Base-by-base conservation (phyloP, 352 stramenopile species). In the Globisporangium ultimum region DNA sequence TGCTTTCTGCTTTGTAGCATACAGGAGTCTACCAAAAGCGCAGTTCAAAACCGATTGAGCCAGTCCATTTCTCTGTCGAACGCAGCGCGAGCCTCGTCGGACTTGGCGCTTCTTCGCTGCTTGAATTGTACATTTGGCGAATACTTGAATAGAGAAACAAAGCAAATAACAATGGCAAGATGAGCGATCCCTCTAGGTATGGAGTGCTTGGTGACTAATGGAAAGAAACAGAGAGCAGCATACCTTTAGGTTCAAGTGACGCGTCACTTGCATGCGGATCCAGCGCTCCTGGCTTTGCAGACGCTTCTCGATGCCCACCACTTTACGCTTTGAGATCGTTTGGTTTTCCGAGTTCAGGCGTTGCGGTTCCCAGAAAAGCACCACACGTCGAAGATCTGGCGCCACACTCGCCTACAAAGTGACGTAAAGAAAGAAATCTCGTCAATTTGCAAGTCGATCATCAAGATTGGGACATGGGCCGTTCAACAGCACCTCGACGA, bases 11-110 rank as follows among this genome's bases (percentile, higher is more conserved):
- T 36, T 36, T 36, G 28, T 36, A 1, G 28, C 28, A 36, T 10
- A 5, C 28, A 36, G 3, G 28, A 36, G 28, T 6, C 28, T 36
- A 5, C 28, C 28, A 36, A 36, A 10, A 10, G 28, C 3, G 28
- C 28, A 11, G 11, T 20, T 55, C 59, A 76, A 51, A 84, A 74
- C 51, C 68, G 72, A 64, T 91, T 72, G 21, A 93, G 64, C 84
- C 84, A 93, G 36, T 78, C 72, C 81, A 93, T 91, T 63, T 93
- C 84, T 32, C 73, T 58, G 41, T 93, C 84, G 52, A 93, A 93
- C 36, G 84, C 52, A 15, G 67, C 72, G 34, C 70, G 79, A n/a
- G 68, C 65, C 32, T 87, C 69, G 55, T 89, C 78, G 48, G 65
- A 78, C 74, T 89, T 88, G 51, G 64, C 60, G 50, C 84, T 66